Conservation (phyloP, 2,329 filamentous ascomycete genomes). For the Scedosporium aurantiacum region DNA sequence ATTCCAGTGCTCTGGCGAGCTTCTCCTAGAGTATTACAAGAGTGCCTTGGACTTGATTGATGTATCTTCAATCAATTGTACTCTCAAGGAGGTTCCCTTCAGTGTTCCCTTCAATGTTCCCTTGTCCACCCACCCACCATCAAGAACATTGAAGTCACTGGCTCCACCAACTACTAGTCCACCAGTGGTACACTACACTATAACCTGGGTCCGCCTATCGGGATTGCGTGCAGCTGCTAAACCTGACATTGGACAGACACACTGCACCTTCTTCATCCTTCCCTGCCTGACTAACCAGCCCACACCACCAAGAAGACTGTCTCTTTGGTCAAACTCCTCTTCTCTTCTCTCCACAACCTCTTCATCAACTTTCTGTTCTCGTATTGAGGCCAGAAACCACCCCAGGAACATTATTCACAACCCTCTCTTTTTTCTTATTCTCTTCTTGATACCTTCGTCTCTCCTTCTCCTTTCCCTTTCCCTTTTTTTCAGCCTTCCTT, state of each 20-base stretch:
- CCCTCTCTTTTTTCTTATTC: conserved; percentile 16
- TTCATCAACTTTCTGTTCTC: conserved; percentile 6
- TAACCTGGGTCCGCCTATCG: not conserved
- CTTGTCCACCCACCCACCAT: not conserved
- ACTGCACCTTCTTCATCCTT: not conserved
- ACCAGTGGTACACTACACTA: not conserved
- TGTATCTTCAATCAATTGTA: no score
- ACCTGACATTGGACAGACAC: not conserved
- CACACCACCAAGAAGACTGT: not conserved
- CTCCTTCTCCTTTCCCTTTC: conserved; percentile 15
- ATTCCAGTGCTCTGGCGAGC: no score
- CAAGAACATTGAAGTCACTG: not conserved
- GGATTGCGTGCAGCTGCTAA: conserved; percentile 6
- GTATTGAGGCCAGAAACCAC: conserved; percentile 10
- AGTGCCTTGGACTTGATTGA: no score
- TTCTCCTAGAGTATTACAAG: no score
- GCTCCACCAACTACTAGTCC: not conserved
- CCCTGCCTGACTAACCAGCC: not conserved
- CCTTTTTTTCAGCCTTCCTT: conserved; percentile 9
- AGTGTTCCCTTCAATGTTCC: no score
- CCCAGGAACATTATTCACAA: not conserved
- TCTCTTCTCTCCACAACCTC: conserved; percentile 9
- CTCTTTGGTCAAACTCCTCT: conserved; percentile 11
- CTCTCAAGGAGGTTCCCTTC: no score
- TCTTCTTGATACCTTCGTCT: conserved; percentile 16